Evolutionary conservation across 2,329 filamentous ascomycete genomes (phyloP), one percentile per base, ranked within the genome.

Genomic region (Colletotrichum gigasporum): DNA sequence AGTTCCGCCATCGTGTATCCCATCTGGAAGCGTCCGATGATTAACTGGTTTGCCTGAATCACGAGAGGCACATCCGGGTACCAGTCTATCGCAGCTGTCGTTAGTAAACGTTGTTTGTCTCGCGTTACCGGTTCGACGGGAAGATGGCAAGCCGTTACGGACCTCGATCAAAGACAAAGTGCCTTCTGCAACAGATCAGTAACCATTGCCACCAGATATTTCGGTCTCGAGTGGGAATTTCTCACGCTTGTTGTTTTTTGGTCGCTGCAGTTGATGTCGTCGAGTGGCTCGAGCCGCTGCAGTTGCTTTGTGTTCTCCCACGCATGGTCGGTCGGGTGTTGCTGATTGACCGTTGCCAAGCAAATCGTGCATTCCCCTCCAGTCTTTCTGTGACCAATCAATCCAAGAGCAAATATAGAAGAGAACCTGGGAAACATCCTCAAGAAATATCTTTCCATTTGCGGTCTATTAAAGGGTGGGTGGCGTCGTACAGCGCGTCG

Each of bases 91-190:
- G 16, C 5, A 1, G 3, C 1, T 18, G n/a, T 22, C 8, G 28
- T 53, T 24, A 60, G 48, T 28, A 20, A 30, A 12, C 3, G 14
- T 14, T 28, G 10, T 48, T 35, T 44, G 54, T 45, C 9, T n/a
- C n/a, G n/a, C n/a, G n/a, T n/a, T n/a, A n/a, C n/a, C n/a, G 30
- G 30, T 20, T 18, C 16, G 4, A 32, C 32, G 5, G 14, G 35
- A 3, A 9, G 35, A 7, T 39, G 14, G 35, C 10, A 10, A 10
- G 4, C 6, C 18, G 16, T 11, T 4, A 61, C 61, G 30, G 61
- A 64, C 61, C 61, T 64, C 61, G 20, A 41, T 64, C 61, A 24
- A 64, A 64, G 26, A 64, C 61, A 42, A 64, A 64, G 26, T 64
- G 56, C 10, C 20, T 64, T 42, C 61, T 64, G 30, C 28, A 48